Conservation (phyloP, 73 alveolate species). For the Chromera velia region DNA sequence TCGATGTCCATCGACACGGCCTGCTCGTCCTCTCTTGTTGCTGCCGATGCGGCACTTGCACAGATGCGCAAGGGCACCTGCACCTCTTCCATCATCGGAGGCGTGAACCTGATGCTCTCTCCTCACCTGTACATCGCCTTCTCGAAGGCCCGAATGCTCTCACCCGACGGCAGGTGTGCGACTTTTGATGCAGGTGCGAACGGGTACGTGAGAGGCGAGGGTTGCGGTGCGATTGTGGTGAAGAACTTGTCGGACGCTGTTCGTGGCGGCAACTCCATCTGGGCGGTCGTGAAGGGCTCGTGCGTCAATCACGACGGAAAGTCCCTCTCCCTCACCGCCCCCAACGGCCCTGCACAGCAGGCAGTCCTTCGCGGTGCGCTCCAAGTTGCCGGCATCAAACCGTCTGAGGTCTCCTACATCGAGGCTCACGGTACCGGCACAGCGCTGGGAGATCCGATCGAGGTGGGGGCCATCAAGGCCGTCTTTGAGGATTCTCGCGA, state of each 20-base stretch:
- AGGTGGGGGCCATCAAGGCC: no score
- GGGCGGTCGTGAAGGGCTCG: background rate
- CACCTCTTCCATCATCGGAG: background rate
- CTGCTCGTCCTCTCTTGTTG: background rate
- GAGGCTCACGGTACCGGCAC: no score
- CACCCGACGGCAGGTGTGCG: constrained; percentile 37
- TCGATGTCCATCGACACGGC: background rate
- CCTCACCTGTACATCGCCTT: constrained; percentile 13
- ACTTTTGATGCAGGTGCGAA: constrained; percentile 41
- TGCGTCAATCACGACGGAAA: background rate
- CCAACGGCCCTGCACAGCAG: background rate
- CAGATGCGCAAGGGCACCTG: background rate
- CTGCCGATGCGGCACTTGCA: background rate
- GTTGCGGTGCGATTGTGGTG: constrained; percentile 26
- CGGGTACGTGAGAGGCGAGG: constrained; percentile 36
- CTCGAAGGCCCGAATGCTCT: constrained; percentile 39
- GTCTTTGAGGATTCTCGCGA: no score
- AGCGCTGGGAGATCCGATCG: no score
- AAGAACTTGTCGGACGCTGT: background rate
- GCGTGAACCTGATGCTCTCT: background rate
- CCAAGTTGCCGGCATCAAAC: no score
- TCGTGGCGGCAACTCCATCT: background rate
- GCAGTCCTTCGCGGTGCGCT: no score
- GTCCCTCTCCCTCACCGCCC: background rate
- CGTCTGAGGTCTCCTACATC: no score